phyloP scores from a whole-genome alignment of 768 basidiomycete genomes.

The Kwoniella bestiolae region DNA sequence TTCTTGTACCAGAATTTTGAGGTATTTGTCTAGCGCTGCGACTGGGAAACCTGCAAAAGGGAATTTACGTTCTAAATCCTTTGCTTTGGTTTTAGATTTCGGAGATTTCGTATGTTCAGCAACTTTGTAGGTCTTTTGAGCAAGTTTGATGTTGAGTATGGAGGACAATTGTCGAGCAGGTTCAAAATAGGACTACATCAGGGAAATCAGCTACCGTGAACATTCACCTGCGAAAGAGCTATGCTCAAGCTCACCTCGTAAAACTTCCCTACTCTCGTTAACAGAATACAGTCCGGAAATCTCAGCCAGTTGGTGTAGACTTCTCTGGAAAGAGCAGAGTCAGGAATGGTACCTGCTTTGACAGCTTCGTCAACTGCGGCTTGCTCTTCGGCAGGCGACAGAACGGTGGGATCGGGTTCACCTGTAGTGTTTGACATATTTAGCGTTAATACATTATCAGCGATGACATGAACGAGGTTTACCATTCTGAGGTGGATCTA shows the following conservation, averaged over 20 bases:
- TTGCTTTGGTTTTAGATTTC: neutral
- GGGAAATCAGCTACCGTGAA: neutral
- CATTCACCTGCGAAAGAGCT: neutral
- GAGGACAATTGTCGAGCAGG: conserved; percentile 79
- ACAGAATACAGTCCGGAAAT: conserved; percentile 85
- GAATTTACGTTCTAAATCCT: conserved; percentile 50
- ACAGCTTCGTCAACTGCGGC: conserved; percentile 19
- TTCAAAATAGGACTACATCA: conserved; percentile 82
- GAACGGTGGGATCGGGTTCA: neutral
- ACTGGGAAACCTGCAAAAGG: conserved; percentile 92
- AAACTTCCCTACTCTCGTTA: conserved; percentile 92
- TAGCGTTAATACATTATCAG: too few relatives aligned
- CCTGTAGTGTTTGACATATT: too few relatives aligned
- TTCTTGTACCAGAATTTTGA: conserved; percentile 82
- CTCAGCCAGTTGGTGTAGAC: conserved; percentile 71
- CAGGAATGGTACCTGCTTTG: conserved; percentile 33
- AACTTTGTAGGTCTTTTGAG: conserved; percentile 34
- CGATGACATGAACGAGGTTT: neutral
- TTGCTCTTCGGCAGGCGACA: conserved; percentile 13
- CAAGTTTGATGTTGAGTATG: conserved; percentile 78
- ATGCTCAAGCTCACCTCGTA: conserved; percentile 72
- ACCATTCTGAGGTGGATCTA: neutral
- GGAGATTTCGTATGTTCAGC: conserved; percentile 3
- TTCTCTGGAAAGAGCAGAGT: conserved; percentile 68
- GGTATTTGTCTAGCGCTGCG: conserved; percentile 78